A percentile compares a stretch with the other conserved stretches of the same genome.
Evolutionary conservation across 1,139 yeast species (phyloP).

Genomic region (Magnusiomyces magnusii): DNA sequence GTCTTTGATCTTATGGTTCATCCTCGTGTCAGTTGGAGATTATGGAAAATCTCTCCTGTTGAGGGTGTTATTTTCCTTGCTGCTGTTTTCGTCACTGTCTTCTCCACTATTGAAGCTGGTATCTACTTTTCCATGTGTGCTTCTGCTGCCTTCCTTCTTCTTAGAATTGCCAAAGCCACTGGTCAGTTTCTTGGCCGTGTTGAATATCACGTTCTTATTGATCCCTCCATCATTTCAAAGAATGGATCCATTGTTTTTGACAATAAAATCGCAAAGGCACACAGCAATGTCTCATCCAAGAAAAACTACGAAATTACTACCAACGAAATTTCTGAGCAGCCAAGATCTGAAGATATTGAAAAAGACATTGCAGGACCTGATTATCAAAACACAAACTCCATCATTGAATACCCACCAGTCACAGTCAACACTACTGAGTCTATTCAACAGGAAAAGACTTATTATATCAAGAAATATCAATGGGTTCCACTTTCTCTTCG

Average conservation of each 20-base stretch:
- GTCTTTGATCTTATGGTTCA: constrained; percentile 79
- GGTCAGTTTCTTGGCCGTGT: constrained; percentile 81
- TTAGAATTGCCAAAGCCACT: constrained; percentile 70
- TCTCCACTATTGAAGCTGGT: constrained; percentile 78
- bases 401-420: neutral
- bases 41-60: constrained; percentile 70
- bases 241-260: constrained; percentile 57
- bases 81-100: constrained; percentile 73
- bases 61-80: constrained; percentile 71
- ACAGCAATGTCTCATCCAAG: neutral
- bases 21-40: constrained; percentile 60
- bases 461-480: constrained; percentile 17
- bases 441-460: neutral
- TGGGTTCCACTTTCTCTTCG: constrained; percentile 73
- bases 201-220: constrained; percentile 34
- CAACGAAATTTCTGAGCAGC: neutral
- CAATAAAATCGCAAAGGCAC: neutral
- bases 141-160: constrained; percentile 63
- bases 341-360: neutral
- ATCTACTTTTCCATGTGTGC: constrained; percentile 87
- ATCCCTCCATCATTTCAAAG: constrained; percentile 50
- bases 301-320: neutral
- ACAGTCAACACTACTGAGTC: neutral
- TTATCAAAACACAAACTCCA: neutral
- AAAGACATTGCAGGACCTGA: neutral